A percentile compares a stretch with the other conserved stretches of the same genome.
Evolutionary conservation across 139 green algal genomes (phyloP).

Genomic region (Edaphochlamys debaryana): DNA sequence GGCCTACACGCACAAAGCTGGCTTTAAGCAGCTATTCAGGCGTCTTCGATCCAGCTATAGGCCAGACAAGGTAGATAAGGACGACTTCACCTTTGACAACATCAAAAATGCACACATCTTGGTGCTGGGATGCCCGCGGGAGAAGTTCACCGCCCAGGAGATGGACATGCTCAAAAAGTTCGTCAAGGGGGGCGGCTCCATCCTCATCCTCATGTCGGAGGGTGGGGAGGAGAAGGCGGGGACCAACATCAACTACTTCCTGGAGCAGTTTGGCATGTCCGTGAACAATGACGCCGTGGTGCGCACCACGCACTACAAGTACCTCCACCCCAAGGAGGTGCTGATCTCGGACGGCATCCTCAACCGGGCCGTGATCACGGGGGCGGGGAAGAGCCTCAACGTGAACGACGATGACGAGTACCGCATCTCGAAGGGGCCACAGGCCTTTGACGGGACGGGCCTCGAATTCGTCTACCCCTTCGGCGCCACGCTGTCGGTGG

Average conservation of each 20-base stretch:
- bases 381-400: slow-evolving; percentile 44
- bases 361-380: slow-evolving; percentile 73
- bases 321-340: slow-evolving; percentile 86
- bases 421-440: slow-evolving; percentile 36
- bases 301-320: slow-evolving; percentile 80
- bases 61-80: slow-evolving; percentile 65
- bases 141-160: slow-evolving; percentile 73
- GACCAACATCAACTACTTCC: slow-evolving; percentile 88
- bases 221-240: slow-evolving; percentile 67
- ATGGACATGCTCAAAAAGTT: slow-evolving; percentile 73
- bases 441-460: slow-evolving; percentile 62
- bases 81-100: slow-evolving; percentile 57
- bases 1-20: slow-evolving; percentile 68
- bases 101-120: slow-evolving; percentile 66
- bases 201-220: slow-evolving; percentile 76
- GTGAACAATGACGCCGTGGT: slow-evolving; percentile 83
- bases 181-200: slow-evolving; percentile 68
- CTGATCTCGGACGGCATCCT: slow-evolving; percentile 86
- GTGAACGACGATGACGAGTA: slow-evolving; percentile 52
- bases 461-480: slow-evolving; percentile 83
- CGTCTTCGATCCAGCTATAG: slow-evolving; percentile 64
- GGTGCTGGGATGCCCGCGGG: slow-evolving; percentile 77
- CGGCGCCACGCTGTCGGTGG: slow-evolving; percentile 78
- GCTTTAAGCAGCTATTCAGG: slow-evolving; percentile 81
- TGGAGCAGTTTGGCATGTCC: slow-evolving; percentile 82